A percentile compares a stretch with the other conserved stretches of the same genome.
These are phyloP conservation scores for Verticillium nubilum DNA, from an alignment of 2,329 filamentous ascomycete species.

Conservation along the genomic window DNA sequence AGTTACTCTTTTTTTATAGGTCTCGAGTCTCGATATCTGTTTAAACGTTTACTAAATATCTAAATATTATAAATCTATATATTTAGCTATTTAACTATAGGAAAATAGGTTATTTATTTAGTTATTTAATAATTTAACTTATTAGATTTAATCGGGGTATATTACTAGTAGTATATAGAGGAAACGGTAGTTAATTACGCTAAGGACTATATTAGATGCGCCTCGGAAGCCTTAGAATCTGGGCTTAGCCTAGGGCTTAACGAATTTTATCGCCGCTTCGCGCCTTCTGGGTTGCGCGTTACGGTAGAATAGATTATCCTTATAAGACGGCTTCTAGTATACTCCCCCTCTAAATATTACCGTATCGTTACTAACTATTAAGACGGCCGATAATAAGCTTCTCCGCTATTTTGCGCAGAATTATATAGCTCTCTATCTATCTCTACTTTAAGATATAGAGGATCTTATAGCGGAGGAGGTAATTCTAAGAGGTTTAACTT, in stretches of 20 bases:
- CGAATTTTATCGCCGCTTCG: not conserved
- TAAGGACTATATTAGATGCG: not conserved
- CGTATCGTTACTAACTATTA: not conserved
- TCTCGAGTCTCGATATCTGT: too few species aligned
- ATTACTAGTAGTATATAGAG: too few species aligned
- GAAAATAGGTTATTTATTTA: too few species aligned
- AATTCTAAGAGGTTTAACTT: not conserved
- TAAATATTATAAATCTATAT: too few species aligned
- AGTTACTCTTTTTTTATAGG: too few species aligned
- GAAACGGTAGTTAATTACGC: not conserved
- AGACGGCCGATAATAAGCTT: not conserved
- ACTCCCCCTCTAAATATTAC: not conserved
- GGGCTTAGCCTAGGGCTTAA: not conserved
- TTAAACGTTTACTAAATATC: too few species aligned
- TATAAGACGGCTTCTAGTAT: not conserved
- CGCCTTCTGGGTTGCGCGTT: not conserved
- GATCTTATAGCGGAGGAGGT: not conserved
- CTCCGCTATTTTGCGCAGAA: too few species aligned
- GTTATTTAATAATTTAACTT: too few species aligned
- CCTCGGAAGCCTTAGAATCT: not conserved
- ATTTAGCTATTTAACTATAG: too few species aligned
- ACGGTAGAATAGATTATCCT: not conserved
- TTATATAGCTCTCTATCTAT: too few species aligned
- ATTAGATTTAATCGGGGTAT: too few species aligned
- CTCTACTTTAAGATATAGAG: not conserved